phyloP scores from a whole-genome alignment of 2,329 filamentous ascomycete species.

The Macrophomina tecta region DNA sequence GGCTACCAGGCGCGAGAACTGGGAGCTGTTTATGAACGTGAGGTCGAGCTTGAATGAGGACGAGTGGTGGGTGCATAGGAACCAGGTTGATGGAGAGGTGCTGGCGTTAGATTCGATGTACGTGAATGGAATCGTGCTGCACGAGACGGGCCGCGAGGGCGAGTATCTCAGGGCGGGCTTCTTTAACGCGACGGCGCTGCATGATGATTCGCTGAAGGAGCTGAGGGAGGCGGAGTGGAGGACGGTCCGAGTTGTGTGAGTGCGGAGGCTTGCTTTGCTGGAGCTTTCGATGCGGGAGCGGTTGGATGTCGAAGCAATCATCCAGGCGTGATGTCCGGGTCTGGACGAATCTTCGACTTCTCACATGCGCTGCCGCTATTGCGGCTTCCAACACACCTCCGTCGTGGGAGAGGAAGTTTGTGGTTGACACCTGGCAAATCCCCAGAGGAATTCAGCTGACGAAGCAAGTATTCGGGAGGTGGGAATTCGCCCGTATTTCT shows the following conservation, averaged over 20 bases:
- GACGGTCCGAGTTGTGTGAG: slow-evolving; percentile 31
- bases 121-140: not conserved
- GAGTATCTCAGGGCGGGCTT: not conserved
- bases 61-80: not conserved
- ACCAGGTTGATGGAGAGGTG: not conserved
- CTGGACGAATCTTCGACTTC: no score
- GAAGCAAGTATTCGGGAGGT: no score
- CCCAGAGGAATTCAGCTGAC: no score
- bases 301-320: no score
- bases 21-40: not conserved
- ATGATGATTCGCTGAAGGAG: not conserved
- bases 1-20: not conserved
- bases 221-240: not conserved
- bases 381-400: no score
- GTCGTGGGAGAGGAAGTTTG: no score
- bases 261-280: no score
- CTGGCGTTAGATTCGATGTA: not conserved
- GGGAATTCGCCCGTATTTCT: no score
- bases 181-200: not conserved
- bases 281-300: no score
- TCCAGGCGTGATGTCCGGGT: no score
- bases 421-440: no score
- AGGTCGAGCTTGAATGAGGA: not conserved
- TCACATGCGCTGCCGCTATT: no score
- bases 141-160: not conserved